Percentiles rank a stretch among this genome's conserved stretches.
Evolutionary conservation across 306 rosid species (phyloP).

Genomic region (Neltuma alba): DNA sequence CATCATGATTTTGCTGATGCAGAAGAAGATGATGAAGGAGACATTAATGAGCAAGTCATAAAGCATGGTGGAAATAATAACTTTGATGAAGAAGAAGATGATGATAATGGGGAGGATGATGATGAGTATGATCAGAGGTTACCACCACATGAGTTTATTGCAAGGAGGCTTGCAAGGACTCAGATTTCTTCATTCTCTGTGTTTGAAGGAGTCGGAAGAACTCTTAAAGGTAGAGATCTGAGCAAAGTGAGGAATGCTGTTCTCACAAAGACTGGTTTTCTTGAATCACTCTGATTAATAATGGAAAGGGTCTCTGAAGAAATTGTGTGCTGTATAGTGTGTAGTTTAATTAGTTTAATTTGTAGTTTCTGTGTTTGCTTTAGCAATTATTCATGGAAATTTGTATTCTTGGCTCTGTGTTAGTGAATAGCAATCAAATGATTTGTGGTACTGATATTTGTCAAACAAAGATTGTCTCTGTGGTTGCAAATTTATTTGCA

Average conservation of each 20-base stretch:
- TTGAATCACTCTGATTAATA: conserved; percentile 56
- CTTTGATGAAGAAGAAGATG: conserved; percentile 35
- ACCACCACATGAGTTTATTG: conserved; percentile 87
- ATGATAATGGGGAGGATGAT: conserved; percentile 23
- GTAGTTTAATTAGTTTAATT: background rate
- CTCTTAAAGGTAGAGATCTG: conserved; percentile 91
- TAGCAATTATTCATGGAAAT: background rate
- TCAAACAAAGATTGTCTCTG: background rate
- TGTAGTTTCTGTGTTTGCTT: background rate
- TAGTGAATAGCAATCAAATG: conserved; percentile 2
- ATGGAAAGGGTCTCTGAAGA: no score
- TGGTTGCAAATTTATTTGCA: background rate
- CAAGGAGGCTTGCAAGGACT: conserved; percentile 85
- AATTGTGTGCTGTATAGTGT: conserved; percentile 11
- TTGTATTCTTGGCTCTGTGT: background rate
- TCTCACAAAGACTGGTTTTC: conserved; percentile 81
- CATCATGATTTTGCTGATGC: conserved; percentile 26
- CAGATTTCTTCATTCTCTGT: conserved; percentile 90
- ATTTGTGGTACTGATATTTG: conserved; percentile 2
- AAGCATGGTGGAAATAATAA: conserved; percentile 35
- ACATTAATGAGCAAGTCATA: conserved; percentile 11
- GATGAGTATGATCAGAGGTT: conserved; percentile 51
- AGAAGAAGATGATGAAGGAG: conserved; percentile 20
- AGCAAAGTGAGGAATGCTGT: conserved; percentile 89
- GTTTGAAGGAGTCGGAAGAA: conserved; percentile 93